These are phyloP conservation scores for Penicillium sp. DNA, from an alignment of 2,329 filamentous ascomycete species.

Conservation along the genomic window DNA sequence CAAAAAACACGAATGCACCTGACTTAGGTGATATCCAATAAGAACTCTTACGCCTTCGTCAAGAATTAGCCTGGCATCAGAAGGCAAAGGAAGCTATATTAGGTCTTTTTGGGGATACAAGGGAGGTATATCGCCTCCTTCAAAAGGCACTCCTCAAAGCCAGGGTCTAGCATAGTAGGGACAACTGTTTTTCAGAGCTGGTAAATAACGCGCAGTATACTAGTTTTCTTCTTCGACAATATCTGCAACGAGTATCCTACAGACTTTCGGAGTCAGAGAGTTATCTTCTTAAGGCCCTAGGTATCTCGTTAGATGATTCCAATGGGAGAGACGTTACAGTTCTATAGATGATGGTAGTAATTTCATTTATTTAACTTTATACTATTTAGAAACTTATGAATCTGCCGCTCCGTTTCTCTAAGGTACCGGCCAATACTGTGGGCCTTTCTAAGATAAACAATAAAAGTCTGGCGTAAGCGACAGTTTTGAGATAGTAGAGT, in stretches of 20 bases:
- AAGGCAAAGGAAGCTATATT: constrained; percentile 5
- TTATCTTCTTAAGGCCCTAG: constrained; percentile 1
- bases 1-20: background rate
- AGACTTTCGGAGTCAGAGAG: constrained; percentile 2
- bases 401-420: background rate
- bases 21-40: constrained; percentile 8
- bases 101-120: constrained; percentile 9
- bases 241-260: background rate
- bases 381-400: constrained; percentile 1
- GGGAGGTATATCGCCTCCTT: constrained; percentile 10
- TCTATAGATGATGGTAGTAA: background rate
- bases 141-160: constrained; percentile 8
- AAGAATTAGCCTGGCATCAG: constrained; percentile 12
- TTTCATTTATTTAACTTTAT: constrained; percentile 5
- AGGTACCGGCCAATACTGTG: background rate
- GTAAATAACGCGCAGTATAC: background rate
- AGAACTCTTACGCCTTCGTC: constrained; percentile 11
- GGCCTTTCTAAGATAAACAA: background rate
- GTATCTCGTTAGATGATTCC: constrained; percentile 5
- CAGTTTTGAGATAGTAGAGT: background rate
- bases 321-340: background rate
- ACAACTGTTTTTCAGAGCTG: background rate
- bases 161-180: background rate
- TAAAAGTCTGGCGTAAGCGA: constrained; percentile 1
- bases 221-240: background rate